Evolutionary conservation across 1,284 basidiomycete genomes (phyloP), one percentile per base, ranked within the genome.

Genomic region (Puccinia horiana): DNA sequence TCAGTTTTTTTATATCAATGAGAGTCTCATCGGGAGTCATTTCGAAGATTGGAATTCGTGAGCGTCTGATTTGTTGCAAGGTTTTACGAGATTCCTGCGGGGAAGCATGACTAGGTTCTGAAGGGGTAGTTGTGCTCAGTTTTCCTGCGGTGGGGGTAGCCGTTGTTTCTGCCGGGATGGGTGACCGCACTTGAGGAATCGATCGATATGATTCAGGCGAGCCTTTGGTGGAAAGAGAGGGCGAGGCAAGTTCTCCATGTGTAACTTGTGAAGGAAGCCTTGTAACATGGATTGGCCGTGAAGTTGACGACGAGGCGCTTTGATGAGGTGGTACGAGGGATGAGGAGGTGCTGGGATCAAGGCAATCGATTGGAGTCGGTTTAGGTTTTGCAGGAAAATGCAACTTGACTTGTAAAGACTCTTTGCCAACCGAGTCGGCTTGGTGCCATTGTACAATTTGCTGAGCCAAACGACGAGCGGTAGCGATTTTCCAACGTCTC

Each of bases 401-500:
- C 9, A 52, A 23, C 58, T 67, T 67, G 35, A 81, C 78, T 73
- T 81, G 78, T 32, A 81, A 37, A 42, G 4, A 9, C n/a, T 56
- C 47, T 26, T 58, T 81, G 8, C 69, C 69, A 12, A 29, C 20
- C 16, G 78, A 20, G 29, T 81, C 69, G 16, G 78, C 54, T 26
- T 73, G 69, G 42, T 73, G 56, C 78, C 78, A 81, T 44, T 35
- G 52, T 32, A 44, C 26, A 0, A 81, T 42, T 42, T 73, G 40
- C 37, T 81, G 37, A 14, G 78, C 67, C 40, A 81, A 47, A 32
- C 65, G 78, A 73, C 63, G 54, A 35, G 69, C 67, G 29, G 78
- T 73, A 16, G 44, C 69, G 18, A 93, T 88, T 87, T 99, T 99
- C 96, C 96, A 99, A 83, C 91, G 91, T 75, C 94, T 89, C 86